These are phyloP conservation scores for Ogataea sp. DNA, from an alignment of 805 yeast genomes.

Conservation along the genomic window DNA sequence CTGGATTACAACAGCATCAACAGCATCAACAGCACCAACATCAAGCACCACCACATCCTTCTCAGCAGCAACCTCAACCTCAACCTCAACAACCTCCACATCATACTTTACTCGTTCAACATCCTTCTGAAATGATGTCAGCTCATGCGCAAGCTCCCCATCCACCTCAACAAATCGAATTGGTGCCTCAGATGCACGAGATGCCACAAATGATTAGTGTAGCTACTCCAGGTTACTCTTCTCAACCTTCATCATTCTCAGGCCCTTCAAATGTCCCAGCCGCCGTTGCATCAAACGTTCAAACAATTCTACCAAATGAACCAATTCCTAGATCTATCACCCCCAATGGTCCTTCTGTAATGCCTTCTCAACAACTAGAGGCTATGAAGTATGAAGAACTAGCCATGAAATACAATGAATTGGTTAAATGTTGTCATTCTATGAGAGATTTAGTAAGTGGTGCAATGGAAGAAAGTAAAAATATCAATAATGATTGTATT, in stretches of 20 bases:
- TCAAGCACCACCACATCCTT: slow-evolving; percentile 7
- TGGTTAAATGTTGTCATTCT: too few species aligned
- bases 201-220: background rate
- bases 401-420: slow-evolving; percentile 17
- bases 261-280: background rate
- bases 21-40: slow-evolving; percentile 5
- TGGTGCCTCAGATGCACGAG: slow-evolving; percentile 1
- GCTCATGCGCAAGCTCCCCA: slow-evolving; percentile 2
- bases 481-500: slow-evolving; percentile 45
- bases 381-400: background rate
- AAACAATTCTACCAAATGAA: background rate
- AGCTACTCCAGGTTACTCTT: background rate
- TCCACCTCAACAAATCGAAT: slow-evolving; percentile 7
- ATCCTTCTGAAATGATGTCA: too few species aligned
- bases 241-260: background rate
- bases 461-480: slow-evolving; percentile 39
- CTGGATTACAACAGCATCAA: slow-evolving; percentile 2
- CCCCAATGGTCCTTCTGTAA: slow-evolving; percentile 12
- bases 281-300: background rate
- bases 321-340: background rate
- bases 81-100: slow-evolving; percentile 6
- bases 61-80: slow-evolving; percentile 1
- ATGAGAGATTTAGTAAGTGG: too few species aligned
- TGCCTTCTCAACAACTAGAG: slow-evolving; percentile 13
- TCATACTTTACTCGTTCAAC: too few species aligned